phyloP scores from a whole-genome alignment of 306 rosid genomes.

The Cajanus cajan region DNA sequence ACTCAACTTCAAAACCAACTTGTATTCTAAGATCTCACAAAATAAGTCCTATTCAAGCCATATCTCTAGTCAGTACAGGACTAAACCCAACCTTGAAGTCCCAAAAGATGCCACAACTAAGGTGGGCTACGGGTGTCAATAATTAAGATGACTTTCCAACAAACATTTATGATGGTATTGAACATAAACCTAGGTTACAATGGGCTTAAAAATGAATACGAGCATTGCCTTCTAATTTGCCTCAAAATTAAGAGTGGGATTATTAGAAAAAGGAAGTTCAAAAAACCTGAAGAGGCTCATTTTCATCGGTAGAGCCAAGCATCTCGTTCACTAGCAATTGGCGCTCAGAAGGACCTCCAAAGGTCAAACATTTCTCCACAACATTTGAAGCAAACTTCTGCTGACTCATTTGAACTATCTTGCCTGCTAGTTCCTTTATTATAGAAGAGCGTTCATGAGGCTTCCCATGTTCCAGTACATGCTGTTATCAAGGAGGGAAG shows the following conservation, averaged over 20 bases:
- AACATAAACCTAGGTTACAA: neutral
- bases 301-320: constrained; percentile 98
- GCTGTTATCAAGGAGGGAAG: constrained; percentile 38
- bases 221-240: neutral
- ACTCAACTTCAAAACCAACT: too few relatives aligned
- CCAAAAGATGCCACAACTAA: too few relatives aligned
- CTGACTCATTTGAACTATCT: constrained; percentile 87
- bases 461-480: constrained; percentile 94
- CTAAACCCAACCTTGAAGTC: too few relatives aligned
- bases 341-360: constrained; percentile 85
- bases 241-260: neutral
- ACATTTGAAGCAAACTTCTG: constrained; percentile 95
- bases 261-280: neutral
- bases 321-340: constrained; percentile 82
- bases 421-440: constrained; percentile 87
- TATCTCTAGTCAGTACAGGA: too few relatives aligned
- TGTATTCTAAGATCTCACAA: too few relatives aligned
- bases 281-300: constrained; percentile 93
- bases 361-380: constrained; percentile 90
- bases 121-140: too few relatives aligned
- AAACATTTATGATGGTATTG: neutral
- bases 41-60: too few relatives aligned
- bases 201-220: neutral
- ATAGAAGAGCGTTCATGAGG: constrained; percentile 88
- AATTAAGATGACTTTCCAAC: too few relatives aligned